Percentiles rank a stretch among this genome's conserved stretches.
These are phyloP conservation scores for Globisporangium carolinianum DNA, from an alignment of 352 stramenopile species.

Conservation along the genomic window DNA sequence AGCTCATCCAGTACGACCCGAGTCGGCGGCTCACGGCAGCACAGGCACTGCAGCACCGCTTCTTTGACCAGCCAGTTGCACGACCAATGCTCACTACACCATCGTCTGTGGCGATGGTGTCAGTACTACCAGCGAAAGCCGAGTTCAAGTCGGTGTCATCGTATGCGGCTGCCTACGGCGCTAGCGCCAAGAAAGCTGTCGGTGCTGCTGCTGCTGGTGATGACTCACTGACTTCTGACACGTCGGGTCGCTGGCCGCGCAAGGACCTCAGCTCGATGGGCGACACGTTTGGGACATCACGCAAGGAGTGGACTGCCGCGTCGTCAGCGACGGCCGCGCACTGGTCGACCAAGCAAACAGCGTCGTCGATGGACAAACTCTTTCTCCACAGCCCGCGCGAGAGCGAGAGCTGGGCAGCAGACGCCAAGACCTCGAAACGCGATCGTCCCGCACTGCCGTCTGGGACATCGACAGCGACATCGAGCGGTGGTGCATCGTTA, in stretches of 20 bases:
- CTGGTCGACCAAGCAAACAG: constrained; percentile 5
- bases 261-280: constrained; percentile 3
- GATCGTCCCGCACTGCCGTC: background rate
- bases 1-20: constrained; percentile 91
- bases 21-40: constrained; percentile 77
- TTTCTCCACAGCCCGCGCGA: constrained; percentile 8
- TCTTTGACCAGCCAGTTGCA: constrained; percentile 73
- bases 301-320: constrained; percentile 6
- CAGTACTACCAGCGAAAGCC: constrained; percentile 17
- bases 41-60: constrained; percentile 92
- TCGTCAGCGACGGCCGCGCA: background rate
- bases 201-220: background rate
- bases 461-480: no score
- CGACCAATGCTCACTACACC: constrained; percentile 24
- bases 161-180: background rate
- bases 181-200: constrained; percentile 5
- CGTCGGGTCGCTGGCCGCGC: constrained; percentile 9
- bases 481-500: no score
- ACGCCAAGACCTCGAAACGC: constrained; percentile 12
- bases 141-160: constrained; percentile 20
- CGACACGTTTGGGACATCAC: constrained; percentile 6
- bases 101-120: background rate
- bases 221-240: background rate
- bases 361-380: constrained; percentile 5
- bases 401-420: constrained; percentile 14